Conservation (phyloP, 2,329 filamentous ascomycete species). For the Lasiodiplodia hormozganensis region DNA sequence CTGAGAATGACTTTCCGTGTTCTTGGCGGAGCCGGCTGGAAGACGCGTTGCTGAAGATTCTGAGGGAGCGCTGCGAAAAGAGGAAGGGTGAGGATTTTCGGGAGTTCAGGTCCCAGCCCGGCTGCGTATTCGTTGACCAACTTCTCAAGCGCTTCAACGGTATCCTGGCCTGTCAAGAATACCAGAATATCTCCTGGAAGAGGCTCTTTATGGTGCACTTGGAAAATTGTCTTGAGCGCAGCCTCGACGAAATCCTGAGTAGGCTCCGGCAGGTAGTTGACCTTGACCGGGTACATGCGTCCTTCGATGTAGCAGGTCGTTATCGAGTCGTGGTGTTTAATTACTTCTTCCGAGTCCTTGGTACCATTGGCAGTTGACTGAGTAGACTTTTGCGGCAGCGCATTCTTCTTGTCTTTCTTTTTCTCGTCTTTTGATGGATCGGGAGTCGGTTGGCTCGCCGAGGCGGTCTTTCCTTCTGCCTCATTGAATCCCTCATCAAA, state of each 20-base stretch:
- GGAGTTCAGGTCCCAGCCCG: slow-evolving; percentile 75
- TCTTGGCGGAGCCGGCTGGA: slow-evolving; percentile 73
- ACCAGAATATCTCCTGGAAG: slow-evolving; percentile 94
- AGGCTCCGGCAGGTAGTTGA: slow-evolving; percentile 74
- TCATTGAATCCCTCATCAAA: slow-evolving; percentile 59
- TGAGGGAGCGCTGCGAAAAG: slow-evolving; percentile 91
- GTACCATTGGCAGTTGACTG: background rate
- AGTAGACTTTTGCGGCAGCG: slow-evolving; percentile 24
- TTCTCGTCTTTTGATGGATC: slow-evolving; percentile 18
- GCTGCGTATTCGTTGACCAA: slow-evolving; percentile 81
- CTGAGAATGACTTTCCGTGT: slow-evolving; percentile 90
- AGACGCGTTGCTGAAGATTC: slow-evolving; percentile 84
- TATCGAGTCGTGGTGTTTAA: slow-evolving; percentile 39
- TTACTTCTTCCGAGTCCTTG: background rate
- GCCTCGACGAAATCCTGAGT: slow-evolving; percentile 83
- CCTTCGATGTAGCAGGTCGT: slow-evolving; percentile 77
- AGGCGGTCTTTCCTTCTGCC: slow-evolving; percentile 6
- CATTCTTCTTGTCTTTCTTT: slow-evolving; percentile 29
- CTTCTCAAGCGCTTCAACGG: slow-evolving; percentile 82
- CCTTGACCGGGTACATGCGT: slow-evolving; percentile 83
- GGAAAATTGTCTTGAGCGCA: slow-evolving; percentile 80
- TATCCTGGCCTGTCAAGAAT: slow-evolving; percentile 91
- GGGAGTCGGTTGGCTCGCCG: background rate
- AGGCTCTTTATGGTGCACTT: slow-evolving; percentile 85
- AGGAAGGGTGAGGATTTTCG: slow-evolving; percentile 74